A percentile compares a stretch with the other conserved stretches of the same genome.
Evolutionary conservation across 371 early-diverging fungal species (phyloP).

Genomic region (Mucor indicus): DNA sequence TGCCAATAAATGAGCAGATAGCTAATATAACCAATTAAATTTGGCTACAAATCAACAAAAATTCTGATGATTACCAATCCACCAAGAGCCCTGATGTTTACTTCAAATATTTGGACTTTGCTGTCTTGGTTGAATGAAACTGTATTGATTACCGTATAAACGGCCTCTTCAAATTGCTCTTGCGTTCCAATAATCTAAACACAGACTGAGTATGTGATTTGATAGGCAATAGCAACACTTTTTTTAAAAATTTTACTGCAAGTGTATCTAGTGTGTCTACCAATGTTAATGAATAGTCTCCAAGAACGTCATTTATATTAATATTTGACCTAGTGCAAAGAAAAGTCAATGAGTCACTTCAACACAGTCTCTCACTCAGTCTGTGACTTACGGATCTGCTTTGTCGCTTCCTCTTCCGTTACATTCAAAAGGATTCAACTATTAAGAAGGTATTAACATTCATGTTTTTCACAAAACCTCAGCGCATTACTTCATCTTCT

Average conservation of each 20-base stretch:
- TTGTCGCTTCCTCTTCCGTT: conserved; percentile 77
- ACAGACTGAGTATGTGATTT: not conserved
- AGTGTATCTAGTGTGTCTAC: conserved; percentile 89
- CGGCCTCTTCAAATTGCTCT: conserved; percentile 68
- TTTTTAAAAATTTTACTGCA: conserved; percentile 45
- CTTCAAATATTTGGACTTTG: conserved; percentile 93
- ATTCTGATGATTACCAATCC: conserved; percentile 57
- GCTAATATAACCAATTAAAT: no score
- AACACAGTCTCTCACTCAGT: not conserved
- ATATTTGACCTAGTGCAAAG: conserved; percentile 50
- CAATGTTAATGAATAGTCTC: conserved; percentile 88
- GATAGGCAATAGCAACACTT: no score
- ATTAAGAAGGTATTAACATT: not conserved
- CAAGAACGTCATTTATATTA: conserved; percentile 87
- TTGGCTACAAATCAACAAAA: no score
- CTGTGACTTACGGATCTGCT: conserved; percentile 49
- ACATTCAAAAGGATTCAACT: conserved; percentile 85
- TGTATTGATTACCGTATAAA: conserved; percentile 60
- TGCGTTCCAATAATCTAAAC: conserved; percentile 68
- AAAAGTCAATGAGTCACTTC: not conserved
- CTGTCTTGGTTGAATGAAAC: conserved; percentile 80
- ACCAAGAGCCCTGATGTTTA: conserved; percentile 89
- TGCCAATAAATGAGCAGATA: conserved; percentile 89
- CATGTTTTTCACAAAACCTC: not conserved
- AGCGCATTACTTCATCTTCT: conserved; percentile 71